A percentile compares a stretch with the other conserved stretches of the same genome.
phyloP scores from a whole-genome alignment of 78 protist genomes.

The Dictyostelium firmibasis region DNA sequence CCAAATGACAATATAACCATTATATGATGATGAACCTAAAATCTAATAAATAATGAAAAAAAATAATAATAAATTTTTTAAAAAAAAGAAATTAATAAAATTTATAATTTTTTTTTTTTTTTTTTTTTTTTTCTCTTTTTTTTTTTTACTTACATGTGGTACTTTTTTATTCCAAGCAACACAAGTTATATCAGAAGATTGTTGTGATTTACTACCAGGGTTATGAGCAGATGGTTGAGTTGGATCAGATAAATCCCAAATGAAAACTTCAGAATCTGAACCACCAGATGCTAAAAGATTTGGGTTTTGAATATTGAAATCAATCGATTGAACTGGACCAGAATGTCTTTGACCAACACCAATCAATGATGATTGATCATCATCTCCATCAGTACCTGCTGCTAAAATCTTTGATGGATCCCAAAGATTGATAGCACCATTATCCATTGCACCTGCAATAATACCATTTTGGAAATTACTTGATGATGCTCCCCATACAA shows the following conservation, averaged over 20 bases:
- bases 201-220: constrained; percentile 60
- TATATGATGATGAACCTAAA: constrained; percentile 86
- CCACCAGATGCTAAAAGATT: constrained; percentile 93
- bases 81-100: not conserved
- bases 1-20: constrained; percentile 89
- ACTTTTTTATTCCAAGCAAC: constrained; percentile 95
- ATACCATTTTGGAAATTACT: constrained; percentile 42
- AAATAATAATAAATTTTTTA: too few relatives aligned
- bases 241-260: constrained; percentile 88
- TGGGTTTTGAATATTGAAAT: constrained; percentile 83
- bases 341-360: constrained; percentile 79
- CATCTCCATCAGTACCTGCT: not conserved
- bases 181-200: constrained; percentile 79
- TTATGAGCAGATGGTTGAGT: constrained; percentile 68
- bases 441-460: constrained; percentile 87
- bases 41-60: constrained; percentile 39
- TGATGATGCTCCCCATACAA: constrained; percentile 58
- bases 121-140: not conserved
- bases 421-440: constrained; percentile 86
- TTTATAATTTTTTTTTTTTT: not conserved
- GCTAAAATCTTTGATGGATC: constrained; percentile 82
- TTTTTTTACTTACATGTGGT: constrained; percentile 70
- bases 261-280: constrained; percentile 69
- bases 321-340: constrained; percentile 86
- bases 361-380: constrained; percentile 35